A percentile compares a stretch with the other conserved stretches of the same genome.
Conservation (phyloP, 495 filamentous ascomycete genomes). For the Trichocladium antarcticum region DNA sequence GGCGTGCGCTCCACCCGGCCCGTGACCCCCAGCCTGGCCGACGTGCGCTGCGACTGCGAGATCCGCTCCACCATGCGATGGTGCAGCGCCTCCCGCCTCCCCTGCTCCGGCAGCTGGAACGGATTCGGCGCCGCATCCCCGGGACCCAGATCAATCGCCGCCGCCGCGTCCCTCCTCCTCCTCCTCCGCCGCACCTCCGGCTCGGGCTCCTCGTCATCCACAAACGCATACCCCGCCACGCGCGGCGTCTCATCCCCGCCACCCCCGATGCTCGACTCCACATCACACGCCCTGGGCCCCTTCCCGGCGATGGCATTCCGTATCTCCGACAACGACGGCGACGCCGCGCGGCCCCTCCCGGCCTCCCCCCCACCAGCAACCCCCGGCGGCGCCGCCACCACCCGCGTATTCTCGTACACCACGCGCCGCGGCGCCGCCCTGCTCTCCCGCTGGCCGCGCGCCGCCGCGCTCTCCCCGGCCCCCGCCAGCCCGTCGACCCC, state of each 20-base stretch:
- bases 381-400: slow-evolving; percentile 34
- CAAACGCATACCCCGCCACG: slow-evolving; percentile 87
- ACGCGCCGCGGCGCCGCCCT: slow-evolving; percentile 67
- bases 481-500: slow-evolving; percentile 43
- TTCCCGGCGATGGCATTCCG: slow-evolving; percentile 76
- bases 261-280: slow-evolving; percentile 50
- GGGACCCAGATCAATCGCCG: slow-evolving; percentile 42
- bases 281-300: slow-evolving; percentile 45
- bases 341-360: slow-evolving; percentile 44
- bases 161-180: background rate
- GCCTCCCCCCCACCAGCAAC: background rate
- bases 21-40: slow-evolving; percentile 36
- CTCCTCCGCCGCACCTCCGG: slow-evolving; percentile 12
- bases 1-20: slow-evolving; percentile 48
- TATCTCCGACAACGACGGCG: slow-evolving; percentile 75
- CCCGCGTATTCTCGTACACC: slow-evolving; percentile 71
- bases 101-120: slow-evolving; percentile 66
- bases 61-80: slow-evolving; percentile 84
- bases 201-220: slow-evolving; percentile 60
- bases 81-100: slow-evolving; percentile 72
- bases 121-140: slow-evolving; percentile 61
- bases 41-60: slow-evolving; percentile 55
- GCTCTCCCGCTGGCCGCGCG: slow-evolving; percentile 57
- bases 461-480: slow-evolving; percentile 54
- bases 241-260: slow-evolving; percentile 70